Conservation (phyloP, 176 grass and related monocot genomes). For the Tillandsia leiboldiana region DNA sequence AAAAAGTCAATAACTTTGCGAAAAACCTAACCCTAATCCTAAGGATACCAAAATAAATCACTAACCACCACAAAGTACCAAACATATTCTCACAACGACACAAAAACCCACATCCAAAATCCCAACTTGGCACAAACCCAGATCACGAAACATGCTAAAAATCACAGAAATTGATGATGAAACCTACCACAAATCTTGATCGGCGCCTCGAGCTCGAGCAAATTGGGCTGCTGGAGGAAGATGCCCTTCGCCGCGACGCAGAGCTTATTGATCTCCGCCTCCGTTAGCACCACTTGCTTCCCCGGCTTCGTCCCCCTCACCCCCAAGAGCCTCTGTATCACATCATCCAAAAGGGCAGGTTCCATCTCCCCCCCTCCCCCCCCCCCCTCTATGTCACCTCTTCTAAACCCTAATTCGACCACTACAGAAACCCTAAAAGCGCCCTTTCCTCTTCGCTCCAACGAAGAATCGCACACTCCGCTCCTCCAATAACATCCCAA, state of each 20-base stretch:
- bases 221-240: constrained; percentile 66
- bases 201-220: constrained; percentile 65
- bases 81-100: background rate
- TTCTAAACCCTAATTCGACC: background rate
- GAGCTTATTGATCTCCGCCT: constrained; percentile 69
- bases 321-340: constrained; percentile 51
- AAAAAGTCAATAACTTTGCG: background rate
- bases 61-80: background rate
- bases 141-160: constrained; percentile 2
- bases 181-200: constrained; percentile 72
- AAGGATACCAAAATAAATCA: background rate
- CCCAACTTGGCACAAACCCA: constrained; percentile 5
- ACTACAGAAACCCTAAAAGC: constrained; percentile 23
- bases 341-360: constrained; percentile 44
- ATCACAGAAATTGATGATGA: background rate
- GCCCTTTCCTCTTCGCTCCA: constrained; percentile 8
- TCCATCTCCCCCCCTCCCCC: constrained; percentile 30
- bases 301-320: constrained; percentile 40
- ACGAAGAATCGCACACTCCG: background rate
- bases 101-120: constrained; percentile 8
- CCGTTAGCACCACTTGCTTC: constrained; percentile 54
- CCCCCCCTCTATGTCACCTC: background rate
- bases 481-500: too few species aligned
- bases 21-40: constrained; percentile 6
- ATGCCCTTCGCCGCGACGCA: constrained; percentile 53